These are phyloP conservation scores for Fusarium sp. DNA, from an alignment of 2,329 filamentous ascomycete species.

Conservation along the genomic window DNA sequence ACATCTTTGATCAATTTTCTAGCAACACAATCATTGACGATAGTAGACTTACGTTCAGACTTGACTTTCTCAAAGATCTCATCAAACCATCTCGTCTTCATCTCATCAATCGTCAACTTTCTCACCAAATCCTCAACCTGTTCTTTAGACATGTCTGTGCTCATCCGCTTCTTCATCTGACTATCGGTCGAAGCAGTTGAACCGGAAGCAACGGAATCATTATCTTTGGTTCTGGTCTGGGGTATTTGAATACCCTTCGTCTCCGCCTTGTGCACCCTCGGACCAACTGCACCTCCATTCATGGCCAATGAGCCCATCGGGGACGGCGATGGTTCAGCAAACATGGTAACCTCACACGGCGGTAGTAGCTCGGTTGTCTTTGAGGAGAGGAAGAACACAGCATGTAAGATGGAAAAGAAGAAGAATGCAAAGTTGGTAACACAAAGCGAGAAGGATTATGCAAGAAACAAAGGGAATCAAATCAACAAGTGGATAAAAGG, in stretches of 20 bases:
- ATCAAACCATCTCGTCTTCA: slow-evolving; percentile 44
- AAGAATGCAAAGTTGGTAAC: background rate
- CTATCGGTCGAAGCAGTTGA: slow-evolving; percentile 30
- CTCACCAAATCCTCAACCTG: slow-evolving; percentile 43
- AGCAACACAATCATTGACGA: background rate
- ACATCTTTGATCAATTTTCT: background rate
- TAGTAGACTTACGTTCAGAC: slow-evolving; percentile 40
- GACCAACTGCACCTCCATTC: slow-evolving; percentile 10
- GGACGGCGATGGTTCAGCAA: slow-evolving; percentile 28
- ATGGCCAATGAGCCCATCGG: slow-evolving; percentile 19
- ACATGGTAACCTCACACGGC: slow-evolving; percentile 26
- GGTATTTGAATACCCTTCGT: slow-evolving; percentile 38
- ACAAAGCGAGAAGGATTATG: background rate
- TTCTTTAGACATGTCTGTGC: slow-evolving; percentile 44
- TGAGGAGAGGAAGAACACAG: slow-evolving; percentile 9
- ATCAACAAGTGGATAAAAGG: slow-evolving; percentile 4
- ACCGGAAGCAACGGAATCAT: slow-evolving; percentile 31
- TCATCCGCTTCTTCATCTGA: slow-evolving; percentile 39
- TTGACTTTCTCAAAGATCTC: slow-evolving; percentile 46
- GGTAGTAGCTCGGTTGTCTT: slow-evolving; percentile 13
- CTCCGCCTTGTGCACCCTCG: slow-evolving; percentile 18
- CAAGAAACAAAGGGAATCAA: background rate
- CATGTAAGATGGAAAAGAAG: background rate
- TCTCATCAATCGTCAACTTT: slow-evolving; percentile 43
- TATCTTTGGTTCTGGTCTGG: slow-evolving; percentile 18